Evolutionary conservation across 176 grass and related monocot species (phyloP).

Genomic region (Aegilops sharonensis): DNA sequence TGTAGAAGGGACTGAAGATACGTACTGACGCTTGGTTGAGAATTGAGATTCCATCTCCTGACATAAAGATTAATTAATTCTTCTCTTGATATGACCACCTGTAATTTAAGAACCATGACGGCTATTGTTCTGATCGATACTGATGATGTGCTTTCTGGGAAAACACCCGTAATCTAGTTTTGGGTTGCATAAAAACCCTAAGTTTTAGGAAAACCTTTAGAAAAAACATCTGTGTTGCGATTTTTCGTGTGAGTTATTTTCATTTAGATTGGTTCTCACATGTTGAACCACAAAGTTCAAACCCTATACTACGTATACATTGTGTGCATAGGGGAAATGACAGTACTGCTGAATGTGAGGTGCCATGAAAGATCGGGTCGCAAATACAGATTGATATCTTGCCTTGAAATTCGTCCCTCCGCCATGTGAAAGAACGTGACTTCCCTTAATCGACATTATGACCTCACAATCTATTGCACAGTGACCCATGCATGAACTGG

Average conservation of each 20-base stretch:
- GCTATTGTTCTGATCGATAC: too few species aligned
- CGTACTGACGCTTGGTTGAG: background rate
- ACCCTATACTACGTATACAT: background rate
- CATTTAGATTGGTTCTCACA: too few species aligned
- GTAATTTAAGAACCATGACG: too few species aligned
- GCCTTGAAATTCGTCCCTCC: background rate
- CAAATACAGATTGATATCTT: background rate
- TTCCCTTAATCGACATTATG: background rate
- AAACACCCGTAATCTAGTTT: background rate
- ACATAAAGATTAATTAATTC: background rate
- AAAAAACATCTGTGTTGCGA: background rate
- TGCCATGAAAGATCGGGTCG: background rate
- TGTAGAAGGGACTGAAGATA: background rate
- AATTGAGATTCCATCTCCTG: background rate
- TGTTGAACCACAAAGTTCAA: background rate
- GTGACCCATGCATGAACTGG: background rate
- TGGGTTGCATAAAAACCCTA: background rate
- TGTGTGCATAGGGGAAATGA: background rate
- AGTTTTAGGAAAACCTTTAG: background rate
- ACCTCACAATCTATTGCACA: background rate
- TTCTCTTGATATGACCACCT: background rate
- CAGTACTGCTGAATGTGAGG: too few species aligned
- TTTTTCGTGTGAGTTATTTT: background rate
- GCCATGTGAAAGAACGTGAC: background rate
- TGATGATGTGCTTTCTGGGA: background rate